phyloP scores from a whole-genome alignment of 306 rosid genomes.

The Cotoneaster glaucophyllus region DNA sequence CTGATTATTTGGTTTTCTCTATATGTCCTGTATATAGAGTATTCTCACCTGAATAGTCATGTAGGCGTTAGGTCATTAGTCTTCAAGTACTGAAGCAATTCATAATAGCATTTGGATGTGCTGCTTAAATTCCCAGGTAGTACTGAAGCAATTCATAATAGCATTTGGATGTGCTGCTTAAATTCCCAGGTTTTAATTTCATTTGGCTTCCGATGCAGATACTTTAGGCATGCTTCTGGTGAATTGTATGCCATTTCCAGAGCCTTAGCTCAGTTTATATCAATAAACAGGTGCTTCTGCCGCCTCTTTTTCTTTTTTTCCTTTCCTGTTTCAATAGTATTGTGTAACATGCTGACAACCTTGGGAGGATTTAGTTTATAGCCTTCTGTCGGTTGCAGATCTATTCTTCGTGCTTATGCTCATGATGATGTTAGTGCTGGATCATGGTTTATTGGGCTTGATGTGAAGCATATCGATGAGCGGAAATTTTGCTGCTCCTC shows the following conservation, averaged over 20 bases:
- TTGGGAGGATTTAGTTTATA: conserved; percentile 8
- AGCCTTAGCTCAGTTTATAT: conserved; percentile 61
- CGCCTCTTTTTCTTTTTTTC: neutral
- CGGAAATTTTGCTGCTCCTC: conserved; percentile 59
- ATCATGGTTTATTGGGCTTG: conserved; percentile 77
- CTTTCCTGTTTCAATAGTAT: neutral
- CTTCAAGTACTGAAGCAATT: neutral
- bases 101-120: neutral
- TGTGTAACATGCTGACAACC: conserved; percentile 1
- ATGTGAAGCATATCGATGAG: conserved; percentile 48
- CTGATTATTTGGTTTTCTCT: neutral
- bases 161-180: neutral
- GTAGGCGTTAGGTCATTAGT: neutral
- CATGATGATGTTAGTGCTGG: conserved; percentile 63
- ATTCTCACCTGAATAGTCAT: neutral
- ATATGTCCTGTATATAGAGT: neutral
- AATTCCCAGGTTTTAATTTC: neutral
- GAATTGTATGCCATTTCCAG: conserved; percentile 53
- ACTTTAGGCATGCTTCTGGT: conserved; percentile 62
- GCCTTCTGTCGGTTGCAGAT: conserved; percentile 32
- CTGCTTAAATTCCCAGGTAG: neutral
- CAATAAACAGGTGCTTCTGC: conserved; percentile 47
- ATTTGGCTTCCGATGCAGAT: conserved; percentile 33
- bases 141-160: neutral
- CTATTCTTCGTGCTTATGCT: conserved; percentile 56